Base-by-base conservation (phyloP, 2,329 filamentous ascomycete genomes). In the Aspergillus calidoustus region DNA sequence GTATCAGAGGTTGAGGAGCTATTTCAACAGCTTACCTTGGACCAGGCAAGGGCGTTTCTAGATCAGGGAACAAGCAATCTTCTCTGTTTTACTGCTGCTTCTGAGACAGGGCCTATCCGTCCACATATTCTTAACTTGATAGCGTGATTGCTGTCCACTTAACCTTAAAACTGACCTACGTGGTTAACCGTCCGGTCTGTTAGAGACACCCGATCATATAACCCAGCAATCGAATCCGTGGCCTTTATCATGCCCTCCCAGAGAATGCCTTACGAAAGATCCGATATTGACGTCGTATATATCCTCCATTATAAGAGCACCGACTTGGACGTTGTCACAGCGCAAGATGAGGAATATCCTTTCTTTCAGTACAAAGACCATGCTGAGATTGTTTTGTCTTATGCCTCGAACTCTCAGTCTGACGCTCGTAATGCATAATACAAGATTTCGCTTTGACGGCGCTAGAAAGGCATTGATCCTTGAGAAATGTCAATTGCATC, bases 251-350 rank as follows among this genome's bases (percentile, higher is more conserved):
- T 52, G 9, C 7, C 23, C 49, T 52, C 49, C n/a, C 49, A 52
- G 49, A 13, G 19, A 7, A 23, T 4, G 28, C 5, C 34, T 13
- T 52, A 52, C 19, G 49, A 38, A n/a, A 34, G 49, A n/a, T 13
- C 49, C n/a, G 49, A 52, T 52, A n/a, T 52, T 17, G 49, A 52
- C 7, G 22, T 30, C 23, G 49, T 52, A 7, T 15, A 51, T 34
- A 51, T 51, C 30, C 48, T 51, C 11, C 48, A 51, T 15, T 51
- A 51, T 23, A 51, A 51, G 25, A 52, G n/a, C 30, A 52, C 49
- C 7, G 49, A 52, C 19, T 19, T 23, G 28, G 30, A 38, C 4
- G 23, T 15, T 13, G n/a, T 41, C n/a, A 38, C 31, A 15, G 31
- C n/a, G 9, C 25, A 22, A 7, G 49, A 52, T 23, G 49, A 52